A percentile compares a stretch with the other conserved stretches of the same genome.
phyloP scores from a whole-genome alignment of 192 early-diverging fungal genomes.

The Pecoramyces ruminantium region DNA sequence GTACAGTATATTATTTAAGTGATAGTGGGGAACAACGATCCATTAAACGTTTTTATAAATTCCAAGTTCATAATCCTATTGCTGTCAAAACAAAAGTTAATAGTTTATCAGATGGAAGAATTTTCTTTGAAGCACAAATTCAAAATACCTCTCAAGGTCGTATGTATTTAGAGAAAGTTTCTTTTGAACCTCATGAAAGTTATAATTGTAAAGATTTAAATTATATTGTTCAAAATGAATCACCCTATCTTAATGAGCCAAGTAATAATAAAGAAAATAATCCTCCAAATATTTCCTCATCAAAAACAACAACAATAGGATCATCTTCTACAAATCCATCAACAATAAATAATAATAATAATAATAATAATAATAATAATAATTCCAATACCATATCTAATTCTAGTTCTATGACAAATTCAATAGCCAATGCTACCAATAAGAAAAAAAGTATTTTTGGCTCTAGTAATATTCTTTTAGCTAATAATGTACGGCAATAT shows the following conservation, averaged over 20 bases:
- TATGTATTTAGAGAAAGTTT: conserved; percentile 76
- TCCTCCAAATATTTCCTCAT: background rate
- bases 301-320: no score
- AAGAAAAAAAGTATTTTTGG: conserved; percentile 1
- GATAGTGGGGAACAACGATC: conserved; percentile 44
- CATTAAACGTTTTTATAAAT: conserved; percentile 87
- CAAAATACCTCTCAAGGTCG: conserved; percentile 62
- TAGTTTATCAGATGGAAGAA: conserved; percentile 41
- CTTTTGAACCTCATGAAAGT: conserved; percentile 61
- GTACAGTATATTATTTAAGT: conserved; percentile 54
- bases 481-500: conserved; percentile 76
- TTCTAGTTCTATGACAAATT: no score
- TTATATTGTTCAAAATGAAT: conserved; percentile 2
- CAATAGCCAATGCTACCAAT: no score
- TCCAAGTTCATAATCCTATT: conserved; percentile 88
- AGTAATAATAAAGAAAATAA: background rate
- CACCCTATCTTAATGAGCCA: conserved; percentile 10
- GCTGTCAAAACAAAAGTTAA: conserved; percentile 94
- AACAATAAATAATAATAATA: background rate
- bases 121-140: conserved; percentile 84
- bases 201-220: conserved; percentile 60
- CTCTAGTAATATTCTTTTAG: conserved; percentile 1
- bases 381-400: no score
- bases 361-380: no score
- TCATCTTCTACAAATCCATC: no score